A percentile compares a stretch with the other conserved stretches of the same genome.
Evolutionary conservation across 768 basidiomycete species (phyloP).

Genomic region (Hortiboletus flavorubellus): DNA sequence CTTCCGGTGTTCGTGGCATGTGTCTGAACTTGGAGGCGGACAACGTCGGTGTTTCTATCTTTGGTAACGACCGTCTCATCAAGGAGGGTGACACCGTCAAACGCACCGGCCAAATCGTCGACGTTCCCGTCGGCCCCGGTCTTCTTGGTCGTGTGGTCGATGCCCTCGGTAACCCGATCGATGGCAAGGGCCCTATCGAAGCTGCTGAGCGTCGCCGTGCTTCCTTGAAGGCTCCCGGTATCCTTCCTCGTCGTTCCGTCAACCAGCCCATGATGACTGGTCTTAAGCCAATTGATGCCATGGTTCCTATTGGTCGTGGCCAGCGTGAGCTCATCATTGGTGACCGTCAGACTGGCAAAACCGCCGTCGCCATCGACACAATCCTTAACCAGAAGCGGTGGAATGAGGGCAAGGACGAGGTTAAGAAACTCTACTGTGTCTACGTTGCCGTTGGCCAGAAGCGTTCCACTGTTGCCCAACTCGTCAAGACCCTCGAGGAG

Average conservation of each 20-base stretch:
- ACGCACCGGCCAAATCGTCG: conserved; percentile 99
- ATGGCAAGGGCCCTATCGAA: conserved; percentile 97
- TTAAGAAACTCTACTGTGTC: conserved; percentile 99
- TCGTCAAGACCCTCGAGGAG: conserved; percentile 99
- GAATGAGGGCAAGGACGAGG: conserved; percentile 97
- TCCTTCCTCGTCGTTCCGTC: conserved; percentile 98
- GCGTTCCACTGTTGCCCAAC: conserved; percentile 98
- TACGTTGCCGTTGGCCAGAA: conserved; percentile 99
- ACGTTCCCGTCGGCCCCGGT: conserved; percentile 96
- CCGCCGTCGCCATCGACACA: conserved; percentile 98
- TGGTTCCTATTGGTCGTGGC: conserved; percentile 99
- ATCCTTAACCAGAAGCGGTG: conserved; percentile 99
- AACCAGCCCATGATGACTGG: conserved; percentile 99
- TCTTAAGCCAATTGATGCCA: conserved; percentile 99
- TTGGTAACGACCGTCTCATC: conserved; percentile 97
- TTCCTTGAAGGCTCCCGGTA: conserved; percentile 98
- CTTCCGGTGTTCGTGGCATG: conserved; percentile 99
- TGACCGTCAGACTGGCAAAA: conserved; percentile 99
- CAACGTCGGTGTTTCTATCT: conserved; percentile 99
- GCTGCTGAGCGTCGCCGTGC: conserved; percentile 94
- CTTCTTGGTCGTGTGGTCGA: conserved; percentile 99
- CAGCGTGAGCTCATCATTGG: conserved; percentile 99
- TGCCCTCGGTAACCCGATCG: conserved; percentile 99
- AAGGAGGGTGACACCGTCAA: conserved; percentile 99
- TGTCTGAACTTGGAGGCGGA: conserved; percentile 99